Evolutionary conservation across 345 rosid genomes (phyloP), one percentile per base, ranked within the genome.

Genomic region (Pelargonium nanum): DNA sequence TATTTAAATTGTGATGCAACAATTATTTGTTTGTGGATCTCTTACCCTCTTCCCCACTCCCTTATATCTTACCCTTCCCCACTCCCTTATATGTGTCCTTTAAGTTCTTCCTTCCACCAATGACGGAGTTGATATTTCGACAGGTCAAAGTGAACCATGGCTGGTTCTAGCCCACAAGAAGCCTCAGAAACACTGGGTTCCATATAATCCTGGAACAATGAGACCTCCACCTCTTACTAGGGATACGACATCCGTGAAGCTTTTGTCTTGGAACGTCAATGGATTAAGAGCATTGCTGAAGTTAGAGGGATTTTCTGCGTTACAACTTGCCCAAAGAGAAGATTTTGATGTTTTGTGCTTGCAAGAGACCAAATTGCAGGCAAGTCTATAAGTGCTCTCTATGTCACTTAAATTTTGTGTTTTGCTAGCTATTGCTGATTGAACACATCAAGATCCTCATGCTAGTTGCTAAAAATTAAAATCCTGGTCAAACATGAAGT

Each of bases 231-330:
- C 83, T 72, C 83, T 70, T 55, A 28, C 72, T 25, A 68, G 61
- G 62, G 83, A 79, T 64, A 66, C 77, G 22, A 74, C 75, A 67
- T 78, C 53, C 70, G 62, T 83, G 64, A 92, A 85, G 71, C 64
- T 92, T 59, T 60, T 89, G 85, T 89, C 98, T 59, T 92, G 98
- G 98, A 92, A 89, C 72, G 97, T 92, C 66, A 92, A 92, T 76
- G 97, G 98, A 22, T 68, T 92, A 63, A 78, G 95, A 77, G 95
- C 95, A 65, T 67, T 89, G 70, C 57, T 83, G 77, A 92, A 89
- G 78, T 61, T 64, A 19, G 80, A 78, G 73, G 83, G 88, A 22
- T 88, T 81, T 77, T 87, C 95, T 57, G 89, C 85, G 9, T 74
- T 75, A 64, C 83, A 89, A 67, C 93, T 92, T 74, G 95, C 98